Evolutionary conservation across 148 eudicot species (phyloP), one percentile per base, ranked within the genome.

Genomic region (Agrostemma githago): DNA sequence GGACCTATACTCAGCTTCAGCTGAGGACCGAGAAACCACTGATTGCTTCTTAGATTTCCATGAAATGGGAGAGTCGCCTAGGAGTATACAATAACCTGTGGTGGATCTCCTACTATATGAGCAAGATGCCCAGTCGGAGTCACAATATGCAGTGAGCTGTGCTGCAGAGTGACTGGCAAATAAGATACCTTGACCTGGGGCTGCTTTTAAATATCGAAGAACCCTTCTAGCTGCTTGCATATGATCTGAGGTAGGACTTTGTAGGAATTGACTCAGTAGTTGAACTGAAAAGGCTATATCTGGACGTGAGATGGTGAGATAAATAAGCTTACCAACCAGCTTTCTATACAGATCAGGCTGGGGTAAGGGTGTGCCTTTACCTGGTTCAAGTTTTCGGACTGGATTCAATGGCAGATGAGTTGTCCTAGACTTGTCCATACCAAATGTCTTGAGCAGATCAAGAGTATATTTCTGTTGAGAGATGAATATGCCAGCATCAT

Each of bases 1-100:
- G 34, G 34, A 26, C 34, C 61, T 70, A 9, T 70, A 70, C 51
- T 70, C 60, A 21, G 61, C 72, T 12, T 70, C 72, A 20, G 72
- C 60, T 9, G 72, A 70, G 0, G 40, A 20, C 1, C 72, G 10
- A 0, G 43, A 57, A 0, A 68, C 72, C 11, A 68, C 72, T 4
- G 34, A 1, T 20, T 68, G 72, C 5, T 44, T 68, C 39, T 68
- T 44, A 2, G 57, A 26, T 5, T 68, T 46, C 48, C 72, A 51
- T n/a, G 5, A 53, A 68, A 7, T 19, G 53, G 39, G 43, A 4
- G 71, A 68, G 3, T 17, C 2, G 4, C 71, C 56, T n/a, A 68
- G 71, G 3, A 68, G 26, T 3, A 44, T 46, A 5, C 71, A 68
- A 8, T 16, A 68, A 12, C 71, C 57, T 0, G 56, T 17, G 3